Base-by-base conservation (phyloP, 2,329 filamentous ascomycete species). In the Trichoderma citrinoviride region DNA sequence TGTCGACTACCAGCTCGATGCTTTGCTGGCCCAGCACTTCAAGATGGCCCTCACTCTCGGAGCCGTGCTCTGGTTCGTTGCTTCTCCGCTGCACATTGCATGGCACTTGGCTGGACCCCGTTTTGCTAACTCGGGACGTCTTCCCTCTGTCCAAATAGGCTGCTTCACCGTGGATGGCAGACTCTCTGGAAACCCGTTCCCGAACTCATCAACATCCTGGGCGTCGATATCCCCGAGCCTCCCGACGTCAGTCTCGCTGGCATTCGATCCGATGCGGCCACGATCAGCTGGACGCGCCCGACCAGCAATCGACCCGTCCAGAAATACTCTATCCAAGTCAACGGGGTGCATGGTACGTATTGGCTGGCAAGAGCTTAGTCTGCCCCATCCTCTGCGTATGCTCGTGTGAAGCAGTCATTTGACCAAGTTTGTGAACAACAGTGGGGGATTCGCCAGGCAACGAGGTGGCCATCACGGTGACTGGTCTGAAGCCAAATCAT, bases 241-340 rank as follows among this genome's bases (percentile, higher is more conserved):
- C 95, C 95, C 60, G 88, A 93, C 74, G 90, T 98, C 46, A 96
- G 93, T 60, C 86, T 99, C 40, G 92, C 94, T 63, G 92, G 91
- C 68, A 95, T 99, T 71, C 91, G 90, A 70, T 85, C 91, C 29
- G 91, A 96, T 75, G 91, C 93, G 64, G 91, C 96, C 37, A 91
- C 93, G 33, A 83, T 99, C 49, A 93, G 93, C 76, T 99, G 95
- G 95, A 92, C 93, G 67, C 86, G 89, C 66, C 89, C 91, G 0
- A 85, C 82, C 3, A 76, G 79, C 49, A 86, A 84, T 67, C 83
- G 85, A 44, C 84, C 90, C 3, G 90, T 96, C 61, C 85, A 92
- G 61, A 96, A 93, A 78, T 95, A 96, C 74, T 85, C 94, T 52
- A 92, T 99, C 60, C 92, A 96, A 75, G 89, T 99, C 69, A 98